Evolutionary conservation across 352 stramenopile genomes (phyloP).

Genomic region (Phytophthora rubi): DNA sequence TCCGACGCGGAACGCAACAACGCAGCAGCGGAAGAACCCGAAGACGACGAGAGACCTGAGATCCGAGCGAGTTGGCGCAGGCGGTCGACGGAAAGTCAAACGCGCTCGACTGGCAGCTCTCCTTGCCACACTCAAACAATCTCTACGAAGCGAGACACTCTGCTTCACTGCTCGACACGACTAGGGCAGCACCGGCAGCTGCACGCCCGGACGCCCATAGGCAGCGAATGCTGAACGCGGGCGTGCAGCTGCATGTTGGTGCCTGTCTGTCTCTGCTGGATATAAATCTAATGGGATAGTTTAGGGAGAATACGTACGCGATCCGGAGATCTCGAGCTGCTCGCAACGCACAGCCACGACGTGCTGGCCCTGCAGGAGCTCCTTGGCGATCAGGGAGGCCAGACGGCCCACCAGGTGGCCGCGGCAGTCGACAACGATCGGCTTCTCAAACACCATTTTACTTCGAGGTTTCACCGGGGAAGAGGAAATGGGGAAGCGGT

Average conservation of each 20-base stretch:
- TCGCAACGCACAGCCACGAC: slow-evolving; percentile 99
- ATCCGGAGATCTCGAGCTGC: slow-evolving; percentile 98
- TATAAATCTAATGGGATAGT: neutral
- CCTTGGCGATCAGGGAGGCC: slow-evolving; percentile 98
- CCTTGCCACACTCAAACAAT: slow-evolving; percentile 34
- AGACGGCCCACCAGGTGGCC: slow-evolving; percentile 99
- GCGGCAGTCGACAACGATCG: slow-evolving; percentile 98
- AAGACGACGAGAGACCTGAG: slow-evolving; percentile 2
- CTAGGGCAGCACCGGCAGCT: neutral
- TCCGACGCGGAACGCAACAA: slow-evolving; percentile 20
- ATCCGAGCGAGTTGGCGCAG: slow-evolving; percentile 9
- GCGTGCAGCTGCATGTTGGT: neutral
- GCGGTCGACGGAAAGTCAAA: slow-evolving; percentile 13
- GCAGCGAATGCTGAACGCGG: slow-evolving; percentile 13
- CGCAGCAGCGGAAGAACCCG: slow-evolving; percentile 20
- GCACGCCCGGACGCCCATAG: slow-evolving; percentile 9
- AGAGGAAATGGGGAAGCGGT: slow-evolving; percentile 68
- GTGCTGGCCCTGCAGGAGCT: slow-evolving; percentile 98
- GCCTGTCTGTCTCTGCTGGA: slow-evolving; percentile 18
- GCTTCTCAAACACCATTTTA: slow-evolving; percentile 94
- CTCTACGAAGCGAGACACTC: slow-evolving; percentile 34
- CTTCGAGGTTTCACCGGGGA: slow-evolving; percentile 51
- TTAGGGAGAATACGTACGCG: slow-evolving; percentile 72
- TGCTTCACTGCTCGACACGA: slow-evolving; percentile 22
- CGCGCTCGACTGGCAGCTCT: slow-evolving; percentile 27